Percentiles rank a stretch among this genome's conserved stretches.
Conservation (phyloP, 768 basidiomycete genomes). For the Lentinula detonsa region DNA sequence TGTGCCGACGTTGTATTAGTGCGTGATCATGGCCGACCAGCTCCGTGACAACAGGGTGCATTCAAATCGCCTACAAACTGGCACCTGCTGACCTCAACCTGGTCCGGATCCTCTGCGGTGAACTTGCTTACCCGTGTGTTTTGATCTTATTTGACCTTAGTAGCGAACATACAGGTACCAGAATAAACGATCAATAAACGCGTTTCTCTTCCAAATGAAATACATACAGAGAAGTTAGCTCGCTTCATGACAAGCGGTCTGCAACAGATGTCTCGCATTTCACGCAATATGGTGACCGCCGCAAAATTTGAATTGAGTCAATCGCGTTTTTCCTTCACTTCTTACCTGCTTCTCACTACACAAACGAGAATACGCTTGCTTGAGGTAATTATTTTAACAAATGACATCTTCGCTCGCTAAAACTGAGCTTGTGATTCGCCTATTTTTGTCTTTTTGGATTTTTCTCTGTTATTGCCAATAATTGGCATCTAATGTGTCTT, state of each 20-base stretch:
- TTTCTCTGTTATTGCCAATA: too few species aligned
- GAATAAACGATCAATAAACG: neutral
- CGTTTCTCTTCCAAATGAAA: neutral
- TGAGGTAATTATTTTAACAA: neutral
- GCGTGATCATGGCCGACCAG: conserved; percentile 7
- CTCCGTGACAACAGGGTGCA: neutral
- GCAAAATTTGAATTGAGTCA: too few species aligned
- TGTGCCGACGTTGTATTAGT: neutral
- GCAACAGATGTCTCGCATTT: neutral
- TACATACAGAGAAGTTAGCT: neutral
- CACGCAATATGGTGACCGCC: neutral
- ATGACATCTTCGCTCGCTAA: too few species aligned
- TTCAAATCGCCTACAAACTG: neutral
- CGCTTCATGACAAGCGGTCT: neutral
- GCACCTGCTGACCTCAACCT: neutral
- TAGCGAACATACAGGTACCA: neutral
- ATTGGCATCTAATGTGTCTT: too few species aligned
- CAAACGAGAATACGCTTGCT: neutral
- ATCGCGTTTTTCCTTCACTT: neutral
- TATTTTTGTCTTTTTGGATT: too few species aligned
- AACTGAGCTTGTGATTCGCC: too few species aligned
- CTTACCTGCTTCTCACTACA: neutral
- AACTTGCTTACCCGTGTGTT: neutral
- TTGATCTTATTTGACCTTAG: neutral
- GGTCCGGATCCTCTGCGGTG: neutral